Percentiles rank a stretch among this genome's conserved stretches.
phyloP scores from a whole-genome alignment of 2,329 filamentous ascomycete genomes.

The Colletotrichum sp. region DNA sequence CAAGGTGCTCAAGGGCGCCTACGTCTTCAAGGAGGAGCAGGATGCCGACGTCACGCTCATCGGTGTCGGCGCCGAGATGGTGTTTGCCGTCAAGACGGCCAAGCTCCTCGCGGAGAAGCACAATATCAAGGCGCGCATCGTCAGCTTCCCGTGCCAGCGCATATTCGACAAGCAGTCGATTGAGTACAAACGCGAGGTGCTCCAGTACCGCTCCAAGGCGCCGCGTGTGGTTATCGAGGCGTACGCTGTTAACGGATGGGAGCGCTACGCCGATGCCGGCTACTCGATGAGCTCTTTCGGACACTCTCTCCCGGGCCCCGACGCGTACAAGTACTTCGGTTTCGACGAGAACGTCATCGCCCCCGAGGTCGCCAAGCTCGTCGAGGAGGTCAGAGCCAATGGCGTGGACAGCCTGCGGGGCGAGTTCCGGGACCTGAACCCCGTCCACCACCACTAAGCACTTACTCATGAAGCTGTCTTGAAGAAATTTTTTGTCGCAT shows the following conservation, averaged over 20 bases:
- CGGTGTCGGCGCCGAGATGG: constrained; percentile 41
- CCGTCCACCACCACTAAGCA: constrained; percentile 13
- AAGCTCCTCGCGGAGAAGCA: constrained; percentile 42
- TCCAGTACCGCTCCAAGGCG: constrained; percentile 45
- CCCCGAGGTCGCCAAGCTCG: constrained; percentile 35
- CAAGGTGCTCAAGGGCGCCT: constrained; percentile 48
- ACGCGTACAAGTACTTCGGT: constrained; percentile 58
- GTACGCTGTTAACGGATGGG: constrained; percentile 63
- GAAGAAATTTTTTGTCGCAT: background rate
- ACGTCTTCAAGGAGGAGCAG: constrained; percentile 47
- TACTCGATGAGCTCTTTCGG: constrained; percentile 60
- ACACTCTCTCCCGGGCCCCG: constrained; percentile 58
- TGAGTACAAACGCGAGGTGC: constrained; percentile 50
- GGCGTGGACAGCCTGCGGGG: constrained; percentile 26
- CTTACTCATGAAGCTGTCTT: background rate
- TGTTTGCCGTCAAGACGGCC: constrained; percentile 36
- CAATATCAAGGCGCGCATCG: constrained; percentile 41
- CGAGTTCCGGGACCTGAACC: constrained; percentile 30
- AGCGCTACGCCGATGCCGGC: constrained; percentile 63
- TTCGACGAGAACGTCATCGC: constrained; percentile 50
- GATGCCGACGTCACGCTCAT: constrained; percentile 50
- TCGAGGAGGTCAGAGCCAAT: constrained; percentile 26
- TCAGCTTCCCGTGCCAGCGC: constrained; percentile 51
- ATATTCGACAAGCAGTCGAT: constrained; percentile 46
- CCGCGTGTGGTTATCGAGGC: constrained; percentile 65